A percentile compares a stretch with the other conserved stretches of the same genome.
phyloP scores from a whole-genome alignment of 768 basidiomycete genomes.

The Russula vinacea region DNA sequence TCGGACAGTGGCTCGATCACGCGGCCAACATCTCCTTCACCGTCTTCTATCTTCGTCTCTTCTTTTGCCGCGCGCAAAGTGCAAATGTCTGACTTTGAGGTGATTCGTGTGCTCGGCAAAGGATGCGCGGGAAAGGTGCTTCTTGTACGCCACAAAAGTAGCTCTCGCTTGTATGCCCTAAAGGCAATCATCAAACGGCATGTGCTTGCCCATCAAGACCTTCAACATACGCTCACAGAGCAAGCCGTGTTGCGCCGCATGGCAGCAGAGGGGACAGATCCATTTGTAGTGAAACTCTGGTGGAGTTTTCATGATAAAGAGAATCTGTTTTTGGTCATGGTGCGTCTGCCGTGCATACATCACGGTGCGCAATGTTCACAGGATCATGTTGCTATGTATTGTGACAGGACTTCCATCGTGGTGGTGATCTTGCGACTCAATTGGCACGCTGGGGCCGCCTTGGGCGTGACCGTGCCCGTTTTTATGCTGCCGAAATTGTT shows the following conservation, averaged over 20 bases:
- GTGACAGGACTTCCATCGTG: slow-evolving; percentile 86
- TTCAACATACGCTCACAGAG: slow-evolving; percentile 94
- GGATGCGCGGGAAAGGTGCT: slow-evolving; percentile 97
- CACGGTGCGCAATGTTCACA: not conserved
- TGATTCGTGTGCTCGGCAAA: slow-evolving; percentile 94
- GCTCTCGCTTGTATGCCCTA: slow-evolving; percentile 77
- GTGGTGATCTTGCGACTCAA: slow-evolving; percentile 96
- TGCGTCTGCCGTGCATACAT: slow-evolving; percentile 37
- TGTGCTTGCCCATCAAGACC: slow-evolving; percentile 93
- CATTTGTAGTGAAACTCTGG: slow-evolving; percentile 94
- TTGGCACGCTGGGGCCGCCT: slow-evolving; percentile 93
- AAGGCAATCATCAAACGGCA: slow-evolving; percentile 98
- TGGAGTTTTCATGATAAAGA: slow-evolving; percentile 99
- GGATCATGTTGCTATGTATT: no score
- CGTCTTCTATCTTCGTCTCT: no score
- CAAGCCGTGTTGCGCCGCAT: slow-evolving; percentile 93
- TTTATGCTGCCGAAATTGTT: slow-evolving; percentile 96
- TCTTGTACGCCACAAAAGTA: slow-evolving; percentile 77
- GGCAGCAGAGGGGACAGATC: slow-evolving; percentile 83
- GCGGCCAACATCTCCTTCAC: no score
- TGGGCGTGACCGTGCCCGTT: slow-evolving; percentile 92
- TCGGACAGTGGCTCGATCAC: no score
- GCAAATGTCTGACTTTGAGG: slow-evolving; percentile 88
- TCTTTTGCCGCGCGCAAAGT: slow-evolving; percentile 54
- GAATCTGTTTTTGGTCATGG: slow-evolving; percentile 95